Evolutionary conservation across 495 filamentous ascomycete species (phyloP), one percentile per base, ranked within the genome.

Genomic region (Talaromyces borbonicus): DNA sequence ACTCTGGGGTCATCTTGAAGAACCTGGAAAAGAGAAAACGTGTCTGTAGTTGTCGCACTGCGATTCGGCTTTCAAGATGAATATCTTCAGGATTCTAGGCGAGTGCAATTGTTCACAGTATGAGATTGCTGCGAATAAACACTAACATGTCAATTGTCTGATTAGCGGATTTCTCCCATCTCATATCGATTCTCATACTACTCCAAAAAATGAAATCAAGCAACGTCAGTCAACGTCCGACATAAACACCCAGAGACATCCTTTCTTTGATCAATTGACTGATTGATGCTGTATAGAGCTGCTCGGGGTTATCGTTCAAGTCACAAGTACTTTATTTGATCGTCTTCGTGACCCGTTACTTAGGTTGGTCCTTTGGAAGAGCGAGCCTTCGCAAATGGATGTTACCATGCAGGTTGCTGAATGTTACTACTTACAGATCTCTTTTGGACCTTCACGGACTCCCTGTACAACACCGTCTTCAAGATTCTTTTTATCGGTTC

Each of bases 271-370:
- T 25, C 11, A 41, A 35, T 16, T 32, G 6, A 11, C 12, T 33
- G 31, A 23, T 30, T 16, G 14, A 6, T 25, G 27, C 40, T 14
- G 19, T 23, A 36, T 71, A 98, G 92, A 94, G 88, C 72, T 95
- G 90, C 56, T 82, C 90, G 9, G 92, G 92, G 49, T 84, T 98
- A 66, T 97, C 92, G 4, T 95, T 97, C 75, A 97, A 97, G 63
- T 95, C 92, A 43, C 92, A 98, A 73, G 82, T 80, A 20, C 71
- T 98, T 29, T 98, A 98, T 66, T 65, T 97, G 50, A 69, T 94
- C 29, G 93, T 98, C 46, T 98, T 97, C 65, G 57, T 90, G 18
- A 90, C 89, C 38, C 78, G 92, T 49, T 98, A 98, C 67, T 78
- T 96, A 48, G 87, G 84, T 87, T 24, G n/a, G 14, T 47, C 43